Evolutionary conservation across 2,329 filamentous ascomycete species (phyloP).

Genomic region (Tolypocladium paradoxum): DNA sequence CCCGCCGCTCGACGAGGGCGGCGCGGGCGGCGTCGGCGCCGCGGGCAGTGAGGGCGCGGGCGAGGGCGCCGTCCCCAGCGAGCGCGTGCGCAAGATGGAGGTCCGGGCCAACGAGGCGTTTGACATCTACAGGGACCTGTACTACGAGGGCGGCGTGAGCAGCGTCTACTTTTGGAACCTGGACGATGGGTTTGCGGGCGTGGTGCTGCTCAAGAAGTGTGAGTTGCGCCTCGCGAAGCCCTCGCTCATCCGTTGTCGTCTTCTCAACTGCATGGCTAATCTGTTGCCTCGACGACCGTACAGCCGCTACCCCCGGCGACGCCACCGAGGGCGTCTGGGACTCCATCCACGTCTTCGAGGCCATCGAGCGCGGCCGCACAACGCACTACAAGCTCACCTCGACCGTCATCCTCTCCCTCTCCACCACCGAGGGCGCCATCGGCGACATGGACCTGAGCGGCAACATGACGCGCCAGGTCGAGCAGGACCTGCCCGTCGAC

Average conservation of each 20-base stretch:
- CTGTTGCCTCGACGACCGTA: background rate
- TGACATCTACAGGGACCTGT: constrained; percentile 92
- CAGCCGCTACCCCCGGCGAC: constrained; percentile 55
- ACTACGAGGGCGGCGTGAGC: constrained; percentile 92
- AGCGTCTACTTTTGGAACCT: constrained; percentile 98
- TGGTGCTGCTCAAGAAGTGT: constrained; percentile 93
- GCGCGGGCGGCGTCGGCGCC: constrained; percentile 39
- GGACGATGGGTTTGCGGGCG: constrained; percentile 94
- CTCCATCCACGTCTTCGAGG: constrained; percentile 97
- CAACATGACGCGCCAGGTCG: constrained; percentile 96
- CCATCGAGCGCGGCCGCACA: constrained; percentile 79
- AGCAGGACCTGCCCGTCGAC: constrained; percentile 82
- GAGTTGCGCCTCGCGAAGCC: constrained; percentile 17
- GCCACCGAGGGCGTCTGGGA: constrained; percentile 81
- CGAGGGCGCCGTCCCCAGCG: constrained; percentile 79
- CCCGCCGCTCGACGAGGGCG: constrained; percentile 59
- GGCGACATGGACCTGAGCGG: constrained; percentile 87
- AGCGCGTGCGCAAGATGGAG: constrained; percentile 88
- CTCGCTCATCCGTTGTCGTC: too few relatives aligned
- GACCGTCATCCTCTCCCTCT: constrained; percentile 86
- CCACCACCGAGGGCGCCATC: constrained; percentile 46
- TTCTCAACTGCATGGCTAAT: background rate
- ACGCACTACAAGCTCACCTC: constrained; percentile 97
- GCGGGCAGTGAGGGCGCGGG: constrained; percentile 50
- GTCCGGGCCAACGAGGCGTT: constrained; percentile 90